These are phyloP conservation scores for Fusarium stilboides DNA, from an alignment of 2,329 filamentous ascomycete genomes.

Conservation along the genomic window DNA sequence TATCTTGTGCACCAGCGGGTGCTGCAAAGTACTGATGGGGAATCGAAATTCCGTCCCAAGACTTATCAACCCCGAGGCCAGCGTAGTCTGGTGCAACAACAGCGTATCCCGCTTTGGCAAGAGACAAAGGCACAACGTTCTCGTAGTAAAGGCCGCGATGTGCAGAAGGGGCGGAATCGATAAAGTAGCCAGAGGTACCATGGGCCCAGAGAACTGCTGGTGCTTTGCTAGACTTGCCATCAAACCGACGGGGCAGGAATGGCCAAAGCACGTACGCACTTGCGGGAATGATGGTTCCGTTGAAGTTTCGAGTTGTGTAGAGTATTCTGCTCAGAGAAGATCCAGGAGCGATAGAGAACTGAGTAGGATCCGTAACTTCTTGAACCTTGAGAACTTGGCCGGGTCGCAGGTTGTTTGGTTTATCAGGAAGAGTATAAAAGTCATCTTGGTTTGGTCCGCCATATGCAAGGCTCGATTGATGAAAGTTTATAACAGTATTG, in stretches of 20 bases:
- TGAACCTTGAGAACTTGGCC: constrained; percentile 35
- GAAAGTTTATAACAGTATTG: constrained; percentile 27
- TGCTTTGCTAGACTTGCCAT: background rate
- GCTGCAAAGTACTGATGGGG: constrained; percentile 59
- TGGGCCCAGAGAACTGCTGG: constrained; percentile 60
- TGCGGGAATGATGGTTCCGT: constrained; percentile 29
- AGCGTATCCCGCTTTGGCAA: constrained; percentile 59
- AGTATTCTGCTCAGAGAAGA: constrained; percentile 22
- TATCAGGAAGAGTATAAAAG: constrained; percentile 30
- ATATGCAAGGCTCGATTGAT: constrained; percentile 31
- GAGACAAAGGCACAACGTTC: constrained; percentile 54
- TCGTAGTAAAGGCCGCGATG: constrained; percentile 59
- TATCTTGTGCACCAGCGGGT: constrained; percentile 59
- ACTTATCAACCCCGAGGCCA: constrained; percentile 58
- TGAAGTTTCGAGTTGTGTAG: constrained; percentile 27
- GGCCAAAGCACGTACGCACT: constrained; percentile 34
- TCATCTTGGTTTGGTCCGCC: constrained; percentile 38
- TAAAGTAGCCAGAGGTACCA: constrained; percentile 60
- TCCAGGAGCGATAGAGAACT: constrained; percentile 14
- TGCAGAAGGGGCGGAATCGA: constrained; percentile 57
- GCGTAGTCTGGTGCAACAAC: constrained; percentile 63
- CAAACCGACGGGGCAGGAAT: constrained; percentile 8
- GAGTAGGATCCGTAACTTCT: constrained; percentile 16
- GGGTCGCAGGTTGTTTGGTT: background rate
- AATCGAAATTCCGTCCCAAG: constrained; percentile 55